Evolutionary conservation across 768 basidiomycete species (phyloP).

Genomic region (Termitomyces sp.): DNA sequence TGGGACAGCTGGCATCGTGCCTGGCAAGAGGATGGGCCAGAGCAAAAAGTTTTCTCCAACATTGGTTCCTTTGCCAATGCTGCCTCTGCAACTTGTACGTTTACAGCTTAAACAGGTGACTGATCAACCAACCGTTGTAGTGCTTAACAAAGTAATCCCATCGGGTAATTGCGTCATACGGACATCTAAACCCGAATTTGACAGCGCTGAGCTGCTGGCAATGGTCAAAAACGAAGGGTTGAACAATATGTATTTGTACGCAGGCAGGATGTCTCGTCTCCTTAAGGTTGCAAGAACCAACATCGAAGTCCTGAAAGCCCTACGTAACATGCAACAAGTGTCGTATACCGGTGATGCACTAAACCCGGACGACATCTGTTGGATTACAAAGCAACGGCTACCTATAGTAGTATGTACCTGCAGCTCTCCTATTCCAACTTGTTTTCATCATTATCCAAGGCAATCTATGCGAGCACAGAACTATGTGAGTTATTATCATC

Average conservation of each 20-base stretch:
- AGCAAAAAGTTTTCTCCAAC: constrained; percentile 7
- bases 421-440: not conserved
- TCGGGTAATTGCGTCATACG: constrained; percentile 3
- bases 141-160: constrained; percentile 2
- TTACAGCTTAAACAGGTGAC: not conserved
- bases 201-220: constrained; percentile 6
- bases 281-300: constrained; percentile 1
- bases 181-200: constrained; percentile 9
- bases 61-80: constrained; percentile 7
- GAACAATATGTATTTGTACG: constrained; percentile 6
- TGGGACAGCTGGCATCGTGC: constrained; percentile 5
- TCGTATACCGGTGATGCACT: constrained; percentile 8
- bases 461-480: constrained; percentile 9
- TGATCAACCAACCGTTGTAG: not conserved
- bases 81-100: constrained; percentile 7
- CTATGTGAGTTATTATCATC: not conserved
- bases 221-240: constrained; percentile 5
- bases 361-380: constrained; percentile 7
- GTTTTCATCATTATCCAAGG: not conserved
- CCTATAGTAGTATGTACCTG: constrained; percentile 2
- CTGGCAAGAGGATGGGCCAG: constrained; percentile 1
- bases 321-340: constrained; percentile 7
- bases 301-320: constrained; percentile 2
- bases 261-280: constrained; percentile 1
- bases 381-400: constrained; percentile 3